Evolutionary conservation across 768 basidiomycete genomes (phyloP).

Genomic region (Boletus pseudopeckii): DNA sequence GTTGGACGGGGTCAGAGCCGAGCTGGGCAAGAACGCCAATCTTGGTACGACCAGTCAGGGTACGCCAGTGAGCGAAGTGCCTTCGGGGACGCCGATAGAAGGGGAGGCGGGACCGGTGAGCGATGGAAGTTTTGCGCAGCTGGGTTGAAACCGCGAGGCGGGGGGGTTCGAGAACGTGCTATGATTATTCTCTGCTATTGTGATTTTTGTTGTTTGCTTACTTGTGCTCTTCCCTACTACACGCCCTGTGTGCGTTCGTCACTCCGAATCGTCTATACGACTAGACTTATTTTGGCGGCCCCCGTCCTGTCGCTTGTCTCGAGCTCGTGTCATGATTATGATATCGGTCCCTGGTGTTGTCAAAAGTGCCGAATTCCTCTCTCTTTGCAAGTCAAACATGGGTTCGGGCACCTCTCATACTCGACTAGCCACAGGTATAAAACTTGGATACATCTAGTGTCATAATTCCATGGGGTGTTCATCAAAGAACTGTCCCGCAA

Average conservation of each 20-base stretch:
- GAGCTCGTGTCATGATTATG: neutral
- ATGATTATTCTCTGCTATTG: slow-evolving; percentile 29
- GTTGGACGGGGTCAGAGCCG: slow-evolving; percentile 62
- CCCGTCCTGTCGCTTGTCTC: neutral
- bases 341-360: no score
- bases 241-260: slow-evolving; percentile 4
- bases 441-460: neutral
- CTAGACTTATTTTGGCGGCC: neutral
- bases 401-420: neutral
- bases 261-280: slow-evolving; percentile 3
- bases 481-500: slow-evolving; percentile 16
- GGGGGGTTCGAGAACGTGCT: neutral
- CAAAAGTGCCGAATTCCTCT: no score
- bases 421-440: neutral
- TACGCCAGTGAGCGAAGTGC: slow-evolving; percentile 52
- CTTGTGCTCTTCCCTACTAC: neutral
- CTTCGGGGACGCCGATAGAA: slow-evolving; percentile 41
- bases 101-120: slow-evolving; percentile 52
- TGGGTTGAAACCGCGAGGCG: slow-evolving; percentile 31
- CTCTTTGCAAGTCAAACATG: neutral
- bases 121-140: slow-evolving; percentile 53
- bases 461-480: slow-evolving; percentile 6
- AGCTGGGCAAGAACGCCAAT: slow-evolving; percentile 54
- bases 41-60: slow-evolving; percentile 64
- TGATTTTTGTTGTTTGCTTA: slow-evolving; percentile 18